Evolutionary conservation across 176 grass and related monocot species (phyloP).

Genomic region (Stipa capillata): DNA sequence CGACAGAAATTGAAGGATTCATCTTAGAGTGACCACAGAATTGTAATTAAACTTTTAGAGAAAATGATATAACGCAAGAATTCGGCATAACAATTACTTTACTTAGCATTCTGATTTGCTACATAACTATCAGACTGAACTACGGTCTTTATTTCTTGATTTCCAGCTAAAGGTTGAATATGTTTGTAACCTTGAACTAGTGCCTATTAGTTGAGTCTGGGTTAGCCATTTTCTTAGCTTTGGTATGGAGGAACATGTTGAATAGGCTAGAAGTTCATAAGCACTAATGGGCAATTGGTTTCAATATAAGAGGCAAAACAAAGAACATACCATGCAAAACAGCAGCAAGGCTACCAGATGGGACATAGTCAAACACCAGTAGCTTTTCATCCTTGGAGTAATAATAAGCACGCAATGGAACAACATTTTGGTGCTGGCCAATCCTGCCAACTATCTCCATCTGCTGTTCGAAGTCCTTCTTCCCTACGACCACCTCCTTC

Average conservation of each 20-base stretch:
- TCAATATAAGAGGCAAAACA: slow-evolving; percentile 5
- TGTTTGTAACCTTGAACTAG: neutral
- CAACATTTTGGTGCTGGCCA: slow-evolving; percentile 68
- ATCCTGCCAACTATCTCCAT: slow-evolving; percentile 90
- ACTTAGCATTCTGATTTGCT: no score
- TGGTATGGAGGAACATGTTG: neutral
- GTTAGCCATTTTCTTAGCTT: neutral
- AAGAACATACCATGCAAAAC: slow-evolving; percentile 78
- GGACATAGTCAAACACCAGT: slow-evolving; percentile 85
- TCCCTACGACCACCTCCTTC: slow-evolving; percentile 82
- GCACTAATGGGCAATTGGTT: neutral
- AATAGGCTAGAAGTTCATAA: slow-evolving; percentile 9
- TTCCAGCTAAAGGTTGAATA: neutral
- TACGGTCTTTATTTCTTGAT: neutral
- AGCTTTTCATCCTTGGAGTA: slow-evolving; percentile 99
- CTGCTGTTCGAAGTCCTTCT: slow-evolving; percentile 91
- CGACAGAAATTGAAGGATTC: neutral
- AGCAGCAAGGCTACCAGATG: slow-evolving; percentile 60
- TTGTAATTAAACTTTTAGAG: neutral
- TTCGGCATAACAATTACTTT: neutral
- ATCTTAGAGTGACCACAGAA: neutral
- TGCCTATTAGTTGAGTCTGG: neutral
- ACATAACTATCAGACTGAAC: neutral
- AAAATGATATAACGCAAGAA: neutral
- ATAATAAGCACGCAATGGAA: slow-evolving; percentile 88